These are phyloP conservation scores for Zea luxurians DNA, from an alignment of 176 grass and related monocot species.

Conservation along the genomic window DNA sequence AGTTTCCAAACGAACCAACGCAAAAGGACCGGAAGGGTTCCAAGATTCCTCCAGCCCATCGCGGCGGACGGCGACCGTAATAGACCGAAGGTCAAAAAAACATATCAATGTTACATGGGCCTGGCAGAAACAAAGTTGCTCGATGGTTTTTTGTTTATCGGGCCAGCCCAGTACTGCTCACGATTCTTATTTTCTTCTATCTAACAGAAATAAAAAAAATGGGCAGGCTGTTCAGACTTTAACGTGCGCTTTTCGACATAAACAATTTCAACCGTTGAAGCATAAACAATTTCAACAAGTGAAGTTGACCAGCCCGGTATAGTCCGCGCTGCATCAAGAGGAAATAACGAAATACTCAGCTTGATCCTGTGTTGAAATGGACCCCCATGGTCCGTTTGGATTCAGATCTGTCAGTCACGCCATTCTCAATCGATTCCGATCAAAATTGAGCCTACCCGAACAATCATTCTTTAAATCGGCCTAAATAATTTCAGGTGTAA, in stretches of 20 bases:
- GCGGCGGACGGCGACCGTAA: no score
- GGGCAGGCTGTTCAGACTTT: neutral
- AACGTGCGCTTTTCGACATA: neutral
- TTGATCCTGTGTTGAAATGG: neutral
- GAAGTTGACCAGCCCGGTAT: slow-evolving; percentile 4
- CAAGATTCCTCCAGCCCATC: no score
- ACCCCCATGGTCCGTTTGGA: neutral
- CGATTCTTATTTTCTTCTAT: neutral
- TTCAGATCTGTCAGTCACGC: neutral
- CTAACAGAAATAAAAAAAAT: neutral
- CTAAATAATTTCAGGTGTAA: no score
- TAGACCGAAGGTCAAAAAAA: no score
- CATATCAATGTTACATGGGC: neutral
- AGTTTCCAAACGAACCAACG: no score
- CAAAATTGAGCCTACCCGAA: no score
- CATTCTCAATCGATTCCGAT: no score
- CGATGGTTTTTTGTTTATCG: neutral
- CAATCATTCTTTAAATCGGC: no score
- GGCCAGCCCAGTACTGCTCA: neutral
- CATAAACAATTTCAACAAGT: neutral
- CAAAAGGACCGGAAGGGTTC: no score
- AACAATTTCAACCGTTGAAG: no score
- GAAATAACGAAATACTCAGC: neutral
- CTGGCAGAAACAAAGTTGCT: neutral
- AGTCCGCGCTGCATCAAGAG: neutral